A percentile compares a stretch with the other conserved stretches of the same genome.
phyloP scores from a whole-genome alignment of 2,329 filamentous ascomycete species.

The Alternaria sp. region DNA sequence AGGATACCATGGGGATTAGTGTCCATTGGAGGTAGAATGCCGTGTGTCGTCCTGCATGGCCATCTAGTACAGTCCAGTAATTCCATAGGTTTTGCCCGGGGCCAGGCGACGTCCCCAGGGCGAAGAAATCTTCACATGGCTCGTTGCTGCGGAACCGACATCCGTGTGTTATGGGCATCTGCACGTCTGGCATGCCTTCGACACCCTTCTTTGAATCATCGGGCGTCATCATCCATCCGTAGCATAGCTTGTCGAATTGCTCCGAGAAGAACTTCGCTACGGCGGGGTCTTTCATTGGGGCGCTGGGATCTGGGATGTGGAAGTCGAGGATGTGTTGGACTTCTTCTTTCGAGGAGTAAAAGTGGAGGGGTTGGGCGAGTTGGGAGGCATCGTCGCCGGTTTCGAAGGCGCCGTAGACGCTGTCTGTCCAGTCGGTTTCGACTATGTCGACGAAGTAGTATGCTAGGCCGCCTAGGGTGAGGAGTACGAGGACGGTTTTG shows the following conservation, averaged over 20 bases:
- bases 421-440: slow-evolving; percentile 27
- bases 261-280: slow-evolving; percentile 29
- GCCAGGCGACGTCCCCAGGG: slow-evolving; percentile 36
- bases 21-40: slow-evolving; percentile 48
- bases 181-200: slow-evolving; percentile 7
- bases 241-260: slow-evolving; percentile 31
- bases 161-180: slow-evolving; percentile 44
- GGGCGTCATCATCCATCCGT: slow-evolving; percentile 37
- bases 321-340: slow-evolving; percentile 33
- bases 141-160: slow-evolving; percentile 38
- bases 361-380: slow-evolving; percentile 30
- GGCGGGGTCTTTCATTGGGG: slow-evolving; percentile 26
- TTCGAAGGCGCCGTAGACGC: slow-evolving; percentile 22
- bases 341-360: slow-evolving; percentile 34
- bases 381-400: slow-evolving; percentile 12
- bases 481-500: slow-evolving; percentile 37
- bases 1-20: slow-evolving; percentile 54
- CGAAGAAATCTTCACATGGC: slow-evolving; percentile 43
- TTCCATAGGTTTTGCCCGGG: slow-evolving; percentile 40
- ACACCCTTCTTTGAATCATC: slow-evolving; percentile 28
- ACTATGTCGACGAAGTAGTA: slow-evolving; percentile 36
- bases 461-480: slow-evolving; percentile 25
- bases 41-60: slow-evolving; percentile 57
- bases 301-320: slow-evolving; percentile 30
- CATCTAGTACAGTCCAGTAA: slow-evolving; percentile 57